phyloP scores from a whole-genome alignment of 805 yeast genomes.

The Candida schatavii region DNA sequence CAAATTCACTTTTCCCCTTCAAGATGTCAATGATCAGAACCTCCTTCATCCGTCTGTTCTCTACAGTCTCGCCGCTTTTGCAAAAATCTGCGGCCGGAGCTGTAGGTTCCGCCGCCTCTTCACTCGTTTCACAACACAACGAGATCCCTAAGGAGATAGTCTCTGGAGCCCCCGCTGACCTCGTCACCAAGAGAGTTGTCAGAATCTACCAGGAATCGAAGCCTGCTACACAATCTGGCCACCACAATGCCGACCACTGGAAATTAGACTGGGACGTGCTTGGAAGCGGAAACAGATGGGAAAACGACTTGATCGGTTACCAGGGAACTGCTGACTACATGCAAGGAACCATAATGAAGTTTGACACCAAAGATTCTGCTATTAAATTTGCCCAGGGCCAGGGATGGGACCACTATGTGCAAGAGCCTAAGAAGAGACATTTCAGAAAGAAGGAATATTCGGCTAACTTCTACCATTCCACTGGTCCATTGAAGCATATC shows the following conservation, averaged over 20 bases:
- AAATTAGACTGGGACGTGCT: slow-evolving; percentile 80
- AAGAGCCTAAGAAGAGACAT: slow-evolving; percentile 74
- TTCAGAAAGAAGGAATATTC: slow-evolving; percentile 76
- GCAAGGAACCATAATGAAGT: slow-evolving; percentile 75
- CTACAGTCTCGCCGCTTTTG: slow-evolving; percentile 14
- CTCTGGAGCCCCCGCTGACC: slow-evolving; percentile 76
- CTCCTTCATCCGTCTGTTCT: slow-evolving; percentile 21
- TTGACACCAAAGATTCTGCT: slow-evolving; percentile 74
- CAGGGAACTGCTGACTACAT: slow-evolving; percentile 77
- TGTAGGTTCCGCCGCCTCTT: slow-evolving; percentile 19
- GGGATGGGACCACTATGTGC: slow-evolving; percentile 81
- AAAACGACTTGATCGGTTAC: slow-evolving; percentile 84
- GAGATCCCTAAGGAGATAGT: slow-evolving; percentile 51
- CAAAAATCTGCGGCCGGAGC: slow-evolving; percentile 21
- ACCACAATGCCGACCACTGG: slow-evolving; percentile 57
- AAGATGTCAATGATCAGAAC: slow-evolving; percentile 1
- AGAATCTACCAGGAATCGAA: slow-evolving; percentile 76
- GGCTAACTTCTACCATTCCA: slow-evolving; percentile 63
- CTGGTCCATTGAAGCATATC: slow-evolving; percentile 73
- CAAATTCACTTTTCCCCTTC: not conserved
- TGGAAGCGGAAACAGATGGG: slow-evolving; percentile 81
- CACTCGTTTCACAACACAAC: too few relatives aligned
- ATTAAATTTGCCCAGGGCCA: slow-evolving; percentile 75
- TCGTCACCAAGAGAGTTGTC: slow-evolving; percentile 60
- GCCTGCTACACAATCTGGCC: slow-evolving; percentile 79